These are phyloP conservation scores for Phascolomyces articulosus DNA, from an alignment of 371 early-diverging fungal genomes.

Conservation along the genomic window DNA sequence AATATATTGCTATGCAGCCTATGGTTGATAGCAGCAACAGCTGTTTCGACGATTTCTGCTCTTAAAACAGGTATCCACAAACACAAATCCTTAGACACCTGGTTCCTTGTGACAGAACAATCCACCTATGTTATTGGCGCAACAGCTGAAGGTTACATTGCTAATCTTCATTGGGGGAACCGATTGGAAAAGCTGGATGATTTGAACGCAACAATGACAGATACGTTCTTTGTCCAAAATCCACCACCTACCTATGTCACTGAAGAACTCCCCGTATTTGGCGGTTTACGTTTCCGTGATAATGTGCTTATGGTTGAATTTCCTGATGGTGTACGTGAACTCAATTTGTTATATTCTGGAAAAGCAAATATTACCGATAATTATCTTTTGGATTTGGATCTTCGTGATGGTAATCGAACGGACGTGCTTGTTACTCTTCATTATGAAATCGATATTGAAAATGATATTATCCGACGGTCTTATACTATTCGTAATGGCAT, in stretches of 20 bases:
- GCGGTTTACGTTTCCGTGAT: conserved; percentile 41
- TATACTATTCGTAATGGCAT: conserved; percentile 19
- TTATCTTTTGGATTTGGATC: not conserved
- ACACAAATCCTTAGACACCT: conserved; percentile 21
- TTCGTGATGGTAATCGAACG: conserved; percentile 22
- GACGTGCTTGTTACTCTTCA: conserved; percentile 23
- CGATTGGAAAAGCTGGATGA: conserved; percentile 18
- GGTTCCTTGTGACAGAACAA: conserved; percentile 36
- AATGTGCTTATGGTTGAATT: conserved; percentile 28
- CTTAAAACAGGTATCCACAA: conserved; percentile 26
- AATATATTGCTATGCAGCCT: not conserved
- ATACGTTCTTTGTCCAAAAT: conserved; percentile 28
- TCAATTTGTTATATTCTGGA: conserved; percentile 23
- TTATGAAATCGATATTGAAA: conserved; percentile 31
- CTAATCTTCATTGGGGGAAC: conserved; percentile 45
- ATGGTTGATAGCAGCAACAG: not conserved
- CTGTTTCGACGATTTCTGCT: not conserved
- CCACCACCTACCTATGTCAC: conserved; percentile 32
- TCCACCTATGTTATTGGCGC: conserved; percentile 40
- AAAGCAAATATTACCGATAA: conserved; percentile 1
- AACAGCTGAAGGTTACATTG: conserved; percentile 20
- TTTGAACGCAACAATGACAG: conserved; percentile 8
- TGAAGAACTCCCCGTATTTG: conserved; percentile 46
- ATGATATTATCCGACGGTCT: conserved; percentile 32
- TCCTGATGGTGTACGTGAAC: conserved; percentile 31